A percentile compares a stretch with the other conserved stretches of the same genome.
phyloP scores from a whole-genome alignment of 2,329 filamentous ascomycete species.

The Botrytis galanthina region DNA sequence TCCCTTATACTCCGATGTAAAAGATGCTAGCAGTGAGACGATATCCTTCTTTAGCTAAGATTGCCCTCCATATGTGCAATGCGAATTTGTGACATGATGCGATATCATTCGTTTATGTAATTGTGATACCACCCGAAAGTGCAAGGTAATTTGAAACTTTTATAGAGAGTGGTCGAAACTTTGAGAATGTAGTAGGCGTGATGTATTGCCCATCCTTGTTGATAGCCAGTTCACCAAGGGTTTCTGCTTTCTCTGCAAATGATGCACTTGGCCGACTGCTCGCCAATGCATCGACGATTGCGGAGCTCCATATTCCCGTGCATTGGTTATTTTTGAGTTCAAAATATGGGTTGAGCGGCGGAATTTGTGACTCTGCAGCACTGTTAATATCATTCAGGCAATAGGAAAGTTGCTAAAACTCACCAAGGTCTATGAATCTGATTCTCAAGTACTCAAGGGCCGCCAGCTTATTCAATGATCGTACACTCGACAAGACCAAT shows the following conservation, averaged over 20 bases:
- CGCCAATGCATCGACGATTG: slow-evolving; percentile 60
- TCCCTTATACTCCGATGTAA: slow-evolving; percentile 16
- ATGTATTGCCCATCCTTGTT: slow-evolving; percentile 53
- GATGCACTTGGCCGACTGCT: slow-evolving; percentile 55
- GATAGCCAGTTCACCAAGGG: slow-evolving; percentile 58
- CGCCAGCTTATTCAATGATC: slow-evolving; percentile 56
- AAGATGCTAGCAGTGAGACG: not conserved
- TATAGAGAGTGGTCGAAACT: slow-evolving; percentile 34
- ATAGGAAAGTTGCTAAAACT: slow-evolving; percentile 24
- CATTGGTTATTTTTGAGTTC: slow-evolving; percentile 58
- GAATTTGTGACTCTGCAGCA: slow-evolving; percentile 63
- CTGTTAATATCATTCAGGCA: slow-evolving; percentile 12
- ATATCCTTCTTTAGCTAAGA: not conserved
- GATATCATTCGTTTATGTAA: slow-evolving; percentile 24
- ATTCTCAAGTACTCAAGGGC: slow-evolving; percentile 65
- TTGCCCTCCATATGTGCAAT: slow-evolving; percentile 10
- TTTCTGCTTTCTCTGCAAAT: slow-evolving; percentile 63
- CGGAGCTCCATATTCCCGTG: slow-evolving; percentile 70
- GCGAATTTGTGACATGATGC: not conserved
- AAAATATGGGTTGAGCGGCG: slow-evolving; percentile 72
- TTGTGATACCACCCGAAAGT: slow-evolving; percentile 34
- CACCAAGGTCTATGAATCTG: slow-evolving; percentile 71
- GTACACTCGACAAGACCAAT: slow-evolving; percentile 62
- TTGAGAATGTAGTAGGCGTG: slow-evolving; percentile 30
- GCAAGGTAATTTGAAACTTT: slow-evolving; percentile 34